Base-by-base conservation (phyloP, 495 filamentous ascomycete species). In the Clavariopsis aquatica region DNA sequence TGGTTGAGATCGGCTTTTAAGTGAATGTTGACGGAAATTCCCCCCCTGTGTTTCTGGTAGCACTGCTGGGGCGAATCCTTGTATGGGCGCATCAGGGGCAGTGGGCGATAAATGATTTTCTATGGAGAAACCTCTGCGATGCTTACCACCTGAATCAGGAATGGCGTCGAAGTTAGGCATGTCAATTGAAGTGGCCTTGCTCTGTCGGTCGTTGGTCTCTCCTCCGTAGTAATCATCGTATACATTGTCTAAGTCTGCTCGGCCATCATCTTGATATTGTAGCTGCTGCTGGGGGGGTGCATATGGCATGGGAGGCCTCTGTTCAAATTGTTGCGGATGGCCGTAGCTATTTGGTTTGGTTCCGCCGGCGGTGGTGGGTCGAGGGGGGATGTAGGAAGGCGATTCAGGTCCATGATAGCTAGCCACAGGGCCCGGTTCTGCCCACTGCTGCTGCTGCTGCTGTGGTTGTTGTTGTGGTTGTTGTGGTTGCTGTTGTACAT, bases 91-190 rank as follows among this genome's bases (percentile, higher is more conserved):
- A 55, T 10, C 26, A 12, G 46, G 20, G 34, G 22, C 19, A 9
- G 57, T 53, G 3, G 62, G 58, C 38, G 49, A 62, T 73, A 83
- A 64, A 76, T 84, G 78, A 63, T 82, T 78, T 61, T 87, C 82
- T 46, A 70, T 70, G 5, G 68, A 66, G 29, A 58, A 83, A 47
- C 72, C 76, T 20, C 69, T 66, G 28, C 62, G 62, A 54, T 77
- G 75, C 17, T 34, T 66, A 12, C 28, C 62, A 19, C 69, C 72
- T 26, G 77, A 54, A 1, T 76, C 60, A 2, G 84, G 82, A 28
- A 86, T 79, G 1, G 83, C 82, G 77, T 93, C 88, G 62, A 93
- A 93, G 70, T 92, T 85, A 2, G 89, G 89, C 77, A 87, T 86
- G 13, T 92, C 82, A 46, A 75, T 75, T 34, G 74, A 71, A 6